Evolutionary conservation across 2,329 filamentous ascomycete species (phyloP).

Genomic region (Colletotrichum aenigma): DNA sequence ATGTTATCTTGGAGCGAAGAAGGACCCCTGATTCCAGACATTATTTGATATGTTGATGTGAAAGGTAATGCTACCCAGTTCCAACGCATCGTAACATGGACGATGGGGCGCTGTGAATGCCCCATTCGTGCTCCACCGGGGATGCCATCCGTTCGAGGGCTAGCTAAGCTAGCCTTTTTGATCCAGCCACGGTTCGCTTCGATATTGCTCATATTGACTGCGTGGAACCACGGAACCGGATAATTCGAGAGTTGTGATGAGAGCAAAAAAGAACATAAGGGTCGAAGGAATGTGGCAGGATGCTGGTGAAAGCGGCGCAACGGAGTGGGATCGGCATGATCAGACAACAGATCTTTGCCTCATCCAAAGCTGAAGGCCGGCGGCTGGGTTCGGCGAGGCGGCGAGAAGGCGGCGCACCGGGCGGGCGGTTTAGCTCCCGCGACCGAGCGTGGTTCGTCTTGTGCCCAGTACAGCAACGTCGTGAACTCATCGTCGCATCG

Average conservation of each 20-base stretch:
- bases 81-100: neutral
- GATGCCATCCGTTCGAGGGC: neutral
- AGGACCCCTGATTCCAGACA: neutral
- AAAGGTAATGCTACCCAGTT: neutral
- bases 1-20: neutral
- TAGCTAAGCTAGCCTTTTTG: neutral
- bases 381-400: neutral
- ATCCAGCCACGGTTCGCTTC: neutral
- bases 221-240: neutral
- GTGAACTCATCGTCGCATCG: too few species aligned
- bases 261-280: neutral
- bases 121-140: neutral
- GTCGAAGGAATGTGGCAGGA: neutral
- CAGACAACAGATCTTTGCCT: neutral
- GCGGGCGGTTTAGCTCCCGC: neutral
- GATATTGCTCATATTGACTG: neutral
- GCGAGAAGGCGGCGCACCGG: neutral
- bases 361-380: neutral
- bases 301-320: neutral
- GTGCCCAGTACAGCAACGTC: neutral
- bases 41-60: neutral
- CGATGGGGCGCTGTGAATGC: neutral
- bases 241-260: neutral
- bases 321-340: neutral
- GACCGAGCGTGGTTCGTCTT: neutral